Base-by-base conservation (phyloP, 805 yeast genomes). In the Cephaloascus albidus region DNA sequence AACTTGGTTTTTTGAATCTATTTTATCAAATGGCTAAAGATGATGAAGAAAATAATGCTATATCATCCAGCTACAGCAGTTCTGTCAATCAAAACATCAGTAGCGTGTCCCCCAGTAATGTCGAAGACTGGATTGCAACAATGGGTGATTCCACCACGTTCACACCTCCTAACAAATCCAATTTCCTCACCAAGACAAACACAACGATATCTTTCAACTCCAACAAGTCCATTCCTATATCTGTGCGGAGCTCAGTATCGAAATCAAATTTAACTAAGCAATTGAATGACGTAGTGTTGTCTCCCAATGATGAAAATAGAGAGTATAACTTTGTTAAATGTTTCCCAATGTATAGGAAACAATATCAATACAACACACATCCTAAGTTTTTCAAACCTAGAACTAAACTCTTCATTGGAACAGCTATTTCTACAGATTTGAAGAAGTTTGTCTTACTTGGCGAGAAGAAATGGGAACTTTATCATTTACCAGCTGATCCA, bases 341-440 rank as follows among this genome's bases (percentile, higher is more conserved):
- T 49, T 88, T 86, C 58, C 97, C 97, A 0, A 75, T 78, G 40
- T 85, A 82, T 53, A 69, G 95, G 43, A 80, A 74, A 44, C 68
- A 74, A 37, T 65, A 69, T 37, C 76, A 76, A 35, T 71, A 70
- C 50, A 60, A 65, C 20, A 74, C 81, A 0, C 80, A 76, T 41
- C 54, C 54, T 18, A 68, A 68, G 37, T 62, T 75, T 40, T 60
- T 76, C 26, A 54, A 72, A 37, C 60, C 72, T 27, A 61, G 66
- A 57, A 61, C 76, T 38, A 63, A 70, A 60, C 44, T 71, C 47
- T 61, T 73, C 52, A 65, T 78, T 46, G 61, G 78, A 58, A 56
- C 87, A 39, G 69, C 84, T 43, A 68, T 77, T 35, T 69, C 93
- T 6, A 78, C 80, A 8, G 83, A 78, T 49, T 65, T 81, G 32